Conservation (phyloP, 768 basidiomycete species). For the Agrocybe chaxingu region DNA sequence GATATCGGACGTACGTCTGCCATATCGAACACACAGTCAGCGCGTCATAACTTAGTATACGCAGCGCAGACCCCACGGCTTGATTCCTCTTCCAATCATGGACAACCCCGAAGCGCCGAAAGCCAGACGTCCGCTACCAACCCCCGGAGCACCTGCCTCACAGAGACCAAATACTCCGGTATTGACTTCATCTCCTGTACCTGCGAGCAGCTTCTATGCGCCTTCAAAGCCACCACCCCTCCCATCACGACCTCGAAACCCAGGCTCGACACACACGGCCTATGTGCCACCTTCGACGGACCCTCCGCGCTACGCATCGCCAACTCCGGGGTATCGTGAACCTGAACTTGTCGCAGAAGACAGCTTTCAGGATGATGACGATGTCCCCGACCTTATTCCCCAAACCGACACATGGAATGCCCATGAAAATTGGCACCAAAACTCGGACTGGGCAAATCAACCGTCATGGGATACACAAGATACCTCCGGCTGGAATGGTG, state of each 20-base stretch:
- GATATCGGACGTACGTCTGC: too few relatives aligned
- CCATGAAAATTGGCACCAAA: constrained; percentile 14
- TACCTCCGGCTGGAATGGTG: too few relatives aligned
- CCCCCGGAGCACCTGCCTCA: constrained; percentile 32
- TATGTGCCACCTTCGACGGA: constrained; percentile 29
- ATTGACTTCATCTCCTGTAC: constrained; percentile 25
- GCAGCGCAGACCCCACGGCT: too few relatives aligned
- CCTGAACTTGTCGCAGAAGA: constrained; percentile 51
- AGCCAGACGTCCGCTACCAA: constrained; percentile 44
- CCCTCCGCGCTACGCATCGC: constrained; percentile 34
- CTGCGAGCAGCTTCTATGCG: constrained; percentile 37
- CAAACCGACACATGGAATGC: constrained; percentile 23
- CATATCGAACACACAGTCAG: too few relatives aligned
- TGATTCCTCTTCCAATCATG: constrained; percentile 27
- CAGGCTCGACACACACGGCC: constrained; percentile 43
- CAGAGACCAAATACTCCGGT: constrained; percentile 42
- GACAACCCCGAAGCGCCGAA: constrained; percentile 45
- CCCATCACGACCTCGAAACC: constrained; percentile 33
- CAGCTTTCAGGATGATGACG: constrained; percentile 29
- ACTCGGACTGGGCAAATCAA: too few relatives aligned
- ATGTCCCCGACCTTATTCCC: constrained; percentile 38
- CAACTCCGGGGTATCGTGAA: constrained; percentile 43
- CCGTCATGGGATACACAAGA: too few relatives aligned
- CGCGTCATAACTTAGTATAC: too few relatives aligned
- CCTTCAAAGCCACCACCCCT: constrained; percentile 30